These are phyloP conservation scores for Emmonsiellopsis sp. DNA, from an alignment of 2,329 filamentous ascomycete species.

Conservation along the genomic window DNA sequence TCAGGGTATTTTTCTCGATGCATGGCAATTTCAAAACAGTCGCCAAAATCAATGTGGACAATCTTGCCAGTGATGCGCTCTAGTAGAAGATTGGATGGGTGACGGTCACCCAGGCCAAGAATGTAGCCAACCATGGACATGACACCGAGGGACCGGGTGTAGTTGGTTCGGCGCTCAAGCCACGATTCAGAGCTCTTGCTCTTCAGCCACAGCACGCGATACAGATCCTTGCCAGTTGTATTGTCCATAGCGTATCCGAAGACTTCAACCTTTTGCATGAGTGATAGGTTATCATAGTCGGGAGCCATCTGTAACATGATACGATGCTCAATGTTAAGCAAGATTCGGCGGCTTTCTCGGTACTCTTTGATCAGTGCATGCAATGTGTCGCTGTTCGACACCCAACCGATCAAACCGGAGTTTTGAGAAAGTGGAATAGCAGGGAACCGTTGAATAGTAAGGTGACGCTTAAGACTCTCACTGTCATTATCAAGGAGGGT, in stretches of 20 bases:
- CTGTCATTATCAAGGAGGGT: conserved; percentile 88
- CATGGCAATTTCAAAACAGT: conserved; percentile 99
- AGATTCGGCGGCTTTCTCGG: conserved; percentile 89
- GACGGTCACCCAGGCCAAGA: conserved; percentile 86
- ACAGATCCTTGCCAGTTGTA: conserved; percentile 95
- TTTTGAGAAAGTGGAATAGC: conserved; percentile 96
- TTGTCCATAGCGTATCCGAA: conserved; percentile 99
- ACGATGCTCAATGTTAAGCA: conserved; percentile 97
- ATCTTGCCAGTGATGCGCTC: conserved; percentile 94
- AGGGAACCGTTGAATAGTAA: conserved; percentile 91
- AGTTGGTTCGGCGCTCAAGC: conserved; percentile 97
- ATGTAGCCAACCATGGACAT: conserved; percentile 99
- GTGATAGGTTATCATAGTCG: conserved; percentile 93
- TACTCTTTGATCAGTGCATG: conserved; percentile 97
- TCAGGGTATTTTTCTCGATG: conserved; percentile 99
- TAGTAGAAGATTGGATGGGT: conserved; percentile 96
- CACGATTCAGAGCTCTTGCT: conserved; percentile 96
- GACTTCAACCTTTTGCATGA: conserved; percentile 99
- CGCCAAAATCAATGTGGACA: conserved; percentile 97
- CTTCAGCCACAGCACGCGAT: conserved; percentile 96
- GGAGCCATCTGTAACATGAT: conserved; percentile 99
- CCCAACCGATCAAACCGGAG: conserved; percentile 90
- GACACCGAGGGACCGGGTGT: conserved; percentile 90
- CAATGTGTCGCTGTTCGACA: conserved; percentile 93
- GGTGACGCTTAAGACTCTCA: conserved; percentile 92